phyloP scores from a whole-genome alignment of 768 basidiomycete species.

The Tephrocybe sp. region DNA sequence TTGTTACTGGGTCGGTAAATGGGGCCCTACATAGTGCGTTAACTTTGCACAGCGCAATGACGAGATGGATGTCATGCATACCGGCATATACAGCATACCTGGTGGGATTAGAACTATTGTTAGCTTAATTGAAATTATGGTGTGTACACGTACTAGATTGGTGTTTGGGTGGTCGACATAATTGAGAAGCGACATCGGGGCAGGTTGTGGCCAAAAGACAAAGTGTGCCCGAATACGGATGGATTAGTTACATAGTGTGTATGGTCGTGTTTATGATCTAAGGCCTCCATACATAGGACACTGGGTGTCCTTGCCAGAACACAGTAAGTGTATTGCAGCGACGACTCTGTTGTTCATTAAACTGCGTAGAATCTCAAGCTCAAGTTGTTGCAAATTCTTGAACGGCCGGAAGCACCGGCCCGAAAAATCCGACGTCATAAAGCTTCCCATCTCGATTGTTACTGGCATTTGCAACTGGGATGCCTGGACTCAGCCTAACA shows the following conservation, averaged over 20 bases:
- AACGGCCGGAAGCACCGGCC: too few relatives aligned
- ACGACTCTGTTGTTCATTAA: too few relatives aligned
- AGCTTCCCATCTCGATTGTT: too few relatives aligned
- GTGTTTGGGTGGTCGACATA: slow-evolving; percentile 63
- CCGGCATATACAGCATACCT: slow-evolving; percentile 83
- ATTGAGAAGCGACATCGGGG: slow-evolving; percentile 42
- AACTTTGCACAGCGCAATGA: neutral
- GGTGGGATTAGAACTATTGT: slow-evolving; percentile 1
- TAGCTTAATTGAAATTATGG: neutral
- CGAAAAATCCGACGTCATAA: too few relatives aligned
- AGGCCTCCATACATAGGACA: too few relatives aligned
- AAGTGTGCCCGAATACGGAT: neutral
- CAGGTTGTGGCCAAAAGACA: slow-evolving; percentile 7
- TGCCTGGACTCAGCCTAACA: slow-evolving; percentile 19
- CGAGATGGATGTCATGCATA: slow-evolving; percentile 20
- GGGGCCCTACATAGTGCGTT: slow-evolving; percentile 45
- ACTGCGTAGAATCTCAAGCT: too few relatives aligned
- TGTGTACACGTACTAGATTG: slow-evolving; percentile 54
- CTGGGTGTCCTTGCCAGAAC: too few relatives aligned
- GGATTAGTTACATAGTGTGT: neutral
- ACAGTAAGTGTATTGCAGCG: too few relatives aligned
- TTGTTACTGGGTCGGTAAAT: slow-evolving; percentile 74
- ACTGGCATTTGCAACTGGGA: too few relatives aligned
- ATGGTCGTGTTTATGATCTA: neutral
- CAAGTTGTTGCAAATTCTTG: too few relatives aligned